Conservation (phyloP, 1,284 basidiomycete species). For the Phellinidium pouzarii region DNA sequence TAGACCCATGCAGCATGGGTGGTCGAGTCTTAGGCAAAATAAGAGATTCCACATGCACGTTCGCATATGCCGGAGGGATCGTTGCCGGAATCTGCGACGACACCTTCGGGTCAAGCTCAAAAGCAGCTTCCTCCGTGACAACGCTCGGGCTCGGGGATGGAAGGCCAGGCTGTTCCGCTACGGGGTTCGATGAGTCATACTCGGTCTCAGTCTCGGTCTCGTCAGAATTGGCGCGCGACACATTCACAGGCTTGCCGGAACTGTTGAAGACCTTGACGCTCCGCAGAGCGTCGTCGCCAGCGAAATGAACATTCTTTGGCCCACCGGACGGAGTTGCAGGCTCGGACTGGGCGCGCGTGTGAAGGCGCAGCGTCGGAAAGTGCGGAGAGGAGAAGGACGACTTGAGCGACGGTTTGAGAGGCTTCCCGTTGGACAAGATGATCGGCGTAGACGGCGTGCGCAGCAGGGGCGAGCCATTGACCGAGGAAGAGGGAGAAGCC, state of each 20-base stretch:
- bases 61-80: constrained; percentile 32
- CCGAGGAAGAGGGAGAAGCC: constrained; percentile 23
- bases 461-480: constrained; percentile 18
- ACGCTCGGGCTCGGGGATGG: constrained; percentile 30
- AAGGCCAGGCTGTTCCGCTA: constrained; percentile 22
- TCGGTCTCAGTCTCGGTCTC: constrained; percentile 80
- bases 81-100: constrained; percentile 39
- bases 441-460: constrained; percentile 31
- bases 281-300: constrained; percentile 60
- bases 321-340: constrained; percentile 61
- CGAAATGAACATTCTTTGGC: constrained; percentile 85
- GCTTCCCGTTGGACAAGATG: constrained; percentile 79
- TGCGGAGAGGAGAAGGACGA: constrained; percentile 51
- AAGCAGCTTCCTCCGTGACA: constrained; percentile 22
- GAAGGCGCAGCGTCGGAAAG: constrained; percentile 33
- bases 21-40: constrained; percentile 33
- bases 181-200: constrained; percentile 34
- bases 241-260: constrained; percentile 70
- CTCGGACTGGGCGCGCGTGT: constrained; percentile 49
- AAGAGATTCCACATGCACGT: constrained; percentile 47
- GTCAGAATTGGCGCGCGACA: constrained; percentile 51
- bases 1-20: constrained; percentile 35
- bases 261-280: constrained; percentile 81
- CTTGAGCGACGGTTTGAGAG: constrained; percentile 86
- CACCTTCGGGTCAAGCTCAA: constrained; percentile 36